Percentiles rank a stretch among this genome's conserved stretches.
These are phyloP conservation scores for Cladosporium sp. DNA, from an alignment of 2,329 filamentous ascomycete genomes.

Conservation along the genomic window DNA sequence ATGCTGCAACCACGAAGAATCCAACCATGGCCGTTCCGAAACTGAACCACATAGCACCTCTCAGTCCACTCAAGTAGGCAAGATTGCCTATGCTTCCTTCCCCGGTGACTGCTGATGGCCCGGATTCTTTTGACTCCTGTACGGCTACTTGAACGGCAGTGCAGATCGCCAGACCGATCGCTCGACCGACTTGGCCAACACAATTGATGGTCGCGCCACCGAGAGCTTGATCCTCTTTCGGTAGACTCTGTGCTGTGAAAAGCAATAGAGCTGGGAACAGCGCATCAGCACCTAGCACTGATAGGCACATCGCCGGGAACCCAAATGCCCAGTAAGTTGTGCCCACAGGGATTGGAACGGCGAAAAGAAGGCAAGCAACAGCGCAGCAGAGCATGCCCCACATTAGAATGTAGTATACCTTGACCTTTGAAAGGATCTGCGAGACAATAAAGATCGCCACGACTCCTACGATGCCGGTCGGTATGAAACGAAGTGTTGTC, in stretches of 20 bases:
- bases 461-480: slow-evolving; percentile 61
- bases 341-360: slow-evolving; percentile 59
- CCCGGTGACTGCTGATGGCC: slow-evolving; percentile 34
- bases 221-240: slow-evolving; percentile 64
- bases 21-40: slow-evolving; percentile 40
- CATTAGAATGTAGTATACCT: slow-evolving; percentile 58
- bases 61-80: slow-evolving; percentile 40
- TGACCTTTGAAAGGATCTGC: slow-evolving; percentile 58
- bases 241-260: slow-evolving; percentile 64
- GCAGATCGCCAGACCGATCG: slow-evolving; percentile 65
- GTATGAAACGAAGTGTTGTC: slow-evolving; percentile 68
- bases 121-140: slow-evolving; percentile 36
- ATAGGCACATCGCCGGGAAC: slow-evolving; percentile 65
- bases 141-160: slow-evolving; percentile 66
- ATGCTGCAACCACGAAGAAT: slow-evolving; percentile 36
- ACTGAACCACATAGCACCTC: slow-evolving; percentile 44
- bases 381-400: slow-evolving; percentile 59
- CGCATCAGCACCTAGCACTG: slow-evolving; percentile 66
- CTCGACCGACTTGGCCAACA: slow-evolving; percentile 63
- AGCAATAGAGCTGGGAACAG: slow-evolving; percentile 66
- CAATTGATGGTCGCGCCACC: slow-evolving; percentile 69
- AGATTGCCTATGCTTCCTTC: slow-evolving; percentile 28
- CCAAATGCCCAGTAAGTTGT: slow-evolving; percentile 69
- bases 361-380: slow-evolving; percentile 61
- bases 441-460: slow-evolving; percentile 59